These are phyloP conservation scores for Lentinula sp. DNA, from an alignment of 768 basidiomycete genomes.

Conservation along the genomic window DNA sequence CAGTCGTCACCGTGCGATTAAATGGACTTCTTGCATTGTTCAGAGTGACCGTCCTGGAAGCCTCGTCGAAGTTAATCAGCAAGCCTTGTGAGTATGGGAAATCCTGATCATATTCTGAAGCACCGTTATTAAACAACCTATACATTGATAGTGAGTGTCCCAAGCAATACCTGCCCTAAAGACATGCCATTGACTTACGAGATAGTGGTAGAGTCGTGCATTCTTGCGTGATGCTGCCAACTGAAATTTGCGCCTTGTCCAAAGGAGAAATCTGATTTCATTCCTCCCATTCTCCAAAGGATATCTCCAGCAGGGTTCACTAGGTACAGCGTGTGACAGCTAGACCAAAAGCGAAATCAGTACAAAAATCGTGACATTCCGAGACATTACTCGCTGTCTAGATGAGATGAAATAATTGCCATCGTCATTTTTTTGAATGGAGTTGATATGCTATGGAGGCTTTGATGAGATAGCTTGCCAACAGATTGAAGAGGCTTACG, in stretches of 20 bases:
- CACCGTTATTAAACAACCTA: constrained; percentile 4
- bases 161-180: too few species aligned
- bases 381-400: neutral
- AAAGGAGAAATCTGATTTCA: constrained; percentile 10
- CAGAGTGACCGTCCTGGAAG: neutral
- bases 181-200: neutral
- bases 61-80: neutral
- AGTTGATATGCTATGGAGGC: constrained; percentile 2
- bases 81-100: neutral
- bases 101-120: neutral
- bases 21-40: neutral
- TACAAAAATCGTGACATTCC: neutral
- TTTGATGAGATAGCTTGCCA: neutral
- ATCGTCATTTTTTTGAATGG: constrained; percentile 6
- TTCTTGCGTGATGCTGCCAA: constrained; percentile 14
- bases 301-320: constrained; percentile 11
- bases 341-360: neutral
- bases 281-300: constrained; percentile 15
- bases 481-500: neutral
- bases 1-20: neutral
- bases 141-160: neutral
- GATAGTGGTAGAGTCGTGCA: neutral
- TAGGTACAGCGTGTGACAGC: constrained; percentile 11
- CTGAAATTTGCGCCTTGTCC: constrained; percentile 10
- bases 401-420: constrained; percentile 14